Conservation (phyloP, 306 rosid genomes). For the Prunus padus region DNA sequence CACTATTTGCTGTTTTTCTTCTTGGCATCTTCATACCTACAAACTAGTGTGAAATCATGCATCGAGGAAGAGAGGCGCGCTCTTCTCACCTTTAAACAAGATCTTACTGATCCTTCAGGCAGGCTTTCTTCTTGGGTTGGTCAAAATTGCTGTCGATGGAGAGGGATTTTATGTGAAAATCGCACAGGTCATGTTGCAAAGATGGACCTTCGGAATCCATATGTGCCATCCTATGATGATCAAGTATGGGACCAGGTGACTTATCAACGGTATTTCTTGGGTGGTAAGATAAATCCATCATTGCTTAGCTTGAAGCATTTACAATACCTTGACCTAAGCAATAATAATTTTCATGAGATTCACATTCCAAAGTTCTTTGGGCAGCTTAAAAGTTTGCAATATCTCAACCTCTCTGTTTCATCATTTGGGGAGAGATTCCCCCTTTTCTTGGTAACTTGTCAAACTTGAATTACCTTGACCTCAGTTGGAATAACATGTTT, state of each 20-base stretch:
- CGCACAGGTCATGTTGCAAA: slow-evolving; percentile 31
- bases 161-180: slow-evolving; percentile 28
- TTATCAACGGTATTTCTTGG: background rate
- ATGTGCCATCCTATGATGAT: background rate
- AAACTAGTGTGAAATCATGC: no score
- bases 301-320: slow-evolving; percentile 28
- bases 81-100: no score
- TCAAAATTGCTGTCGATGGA: slow-evolving; percentile 37
- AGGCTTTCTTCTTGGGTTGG: slow-evolving; percentile 34
- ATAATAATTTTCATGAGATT: slow-evolving; percentile 18
- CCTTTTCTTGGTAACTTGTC: slow-evolving; percentile 4
- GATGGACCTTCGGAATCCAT: slow-evolving; percentile 33
- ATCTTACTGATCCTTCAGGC: background rate
- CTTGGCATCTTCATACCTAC: no score
- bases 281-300: slow-evolving; percentile 32
- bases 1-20: no score
- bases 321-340: slow-evolving; percentile 38
- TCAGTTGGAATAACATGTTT: background rate
- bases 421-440: slow-evolving; percentile 22
- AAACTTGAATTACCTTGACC: slow-evolving; percentile 21
- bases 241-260: background rate
- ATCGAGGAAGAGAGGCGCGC: no score
- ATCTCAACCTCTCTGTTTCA: slow-evolving; percentile 33
- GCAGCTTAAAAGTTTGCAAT: slow-evolving; percentile 29
- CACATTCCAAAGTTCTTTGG: slow-evolving; percentile 35